Conservation (phyloP, 306 rosid genomes). For the Sophora flavescens region DNA sequence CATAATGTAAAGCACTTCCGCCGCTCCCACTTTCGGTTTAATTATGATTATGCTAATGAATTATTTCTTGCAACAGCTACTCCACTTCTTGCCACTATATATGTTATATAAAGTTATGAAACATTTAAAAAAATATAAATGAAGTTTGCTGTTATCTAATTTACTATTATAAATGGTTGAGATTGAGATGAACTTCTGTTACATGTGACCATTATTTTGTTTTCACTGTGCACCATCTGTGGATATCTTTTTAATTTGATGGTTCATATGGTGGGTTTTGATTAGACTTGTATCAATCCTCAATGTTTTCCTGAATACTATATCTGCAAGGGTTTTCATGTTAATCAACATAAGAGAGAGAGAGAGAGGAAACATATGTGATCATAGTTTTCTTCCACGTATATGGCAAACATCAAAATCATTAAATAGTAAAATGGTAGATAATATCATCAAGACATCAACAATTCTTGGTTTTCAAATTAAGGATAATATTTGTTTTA, state of each 20-base stretch:
- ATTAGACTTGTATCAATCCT: slow-evolving; percentile 42
- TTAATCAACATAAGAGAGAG: neutral
- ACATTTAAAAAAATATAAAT: neutral
- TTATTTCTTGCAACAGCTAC: slow-evolving; percentile 51
- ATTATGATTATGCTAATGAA: slow-evolving; percentile 62
- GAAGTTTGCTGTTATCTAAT: slow-evolving; percentile 15
- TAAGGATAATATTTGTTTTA: no score
- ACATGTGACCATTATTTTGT: slow-evolving; percentile 15
- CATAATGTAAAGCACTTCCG: slow-evolving; percentile 56
- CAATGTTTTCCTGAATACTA: slow-evolving; percentile 17
- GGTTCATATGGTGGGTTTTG: slow-evolving; percentile 40
- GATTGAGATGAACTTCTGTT: slow-evolving; percentile 40
- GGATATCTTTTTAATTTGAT: slow-evolving; percentile 21
- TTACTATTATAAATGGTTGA: slow-evolving; percentile 7
- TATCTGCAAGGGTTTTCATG: slow-evolving; percentile 2
- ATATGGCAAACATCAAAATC: neutral
- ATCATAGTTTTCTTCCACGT: neutral
- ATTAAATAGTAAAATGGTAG: neutral
- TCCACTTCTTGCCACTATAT: slow-evolving; percentile 62
- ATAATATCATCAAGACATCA: neutral
- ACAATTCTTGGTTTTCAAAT: neutral
- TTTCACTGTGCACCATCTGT: slow-evolving; percentile 14
- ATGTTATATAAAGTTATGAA: slow-evolving; percentile 6
- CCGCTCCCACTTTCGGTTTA: slow-evolving; percentile 61
- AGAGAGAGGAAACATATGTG: neutral